Conservation (phyloP, 805 yeast genomes). For the Candida chilensis region DNA sequence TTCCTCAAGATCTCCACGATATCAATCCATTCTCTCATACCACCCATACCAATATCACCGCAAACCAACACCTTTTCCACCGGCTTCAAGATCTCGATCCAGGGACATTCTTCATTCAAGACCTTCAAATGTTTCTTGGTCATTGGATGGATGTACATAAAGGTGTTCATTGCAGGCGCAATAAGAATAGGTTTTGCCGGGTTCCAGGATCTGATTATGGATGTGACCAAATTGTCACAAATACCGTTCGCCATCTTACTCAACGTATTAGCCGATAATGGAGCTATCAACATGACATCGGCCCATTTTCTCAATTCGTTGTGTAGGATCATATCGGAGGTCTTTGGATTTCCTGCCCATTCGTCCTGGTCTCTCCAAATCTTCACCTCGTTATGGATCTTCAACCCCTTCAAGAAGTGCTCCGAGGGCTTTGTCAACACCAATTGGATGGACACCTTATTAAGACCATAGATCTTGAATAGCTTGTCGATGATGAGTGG, state of each 20-base stretch:
- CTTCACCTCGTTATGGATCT: conserved; percentile 58
- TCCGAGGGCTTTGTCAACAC: conserved; percentile 82
- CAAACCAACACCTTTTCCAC: conserved; percentile 37
- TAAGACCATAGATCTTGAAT: conserved; percentile 67
- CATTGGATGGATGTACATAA: conserved; percentile 37
- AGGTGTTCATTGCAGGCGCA: conserved; percentile 40
- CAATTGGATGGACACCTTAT: conserved; percentile 70
- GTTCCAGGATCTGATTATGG: conserved; percentile 32
- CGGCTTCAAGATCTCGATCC: conserved; percentile 32
- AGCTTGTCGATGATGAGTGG: conserved; percentile 84
- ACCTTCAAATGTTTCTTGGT: conserved; percentile 27
- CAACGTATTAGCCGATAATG: conserved; percentile 33
- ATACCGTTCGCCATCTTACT: conserved; percentile 35
- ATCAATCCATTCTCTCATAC: conserved; percentile 39
- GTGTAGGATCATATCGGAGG: conserved; percentile 23
- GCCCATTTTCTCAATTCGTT: conserved; percentile 38
- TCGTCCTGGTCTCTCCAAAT: conserved; percentile 94
- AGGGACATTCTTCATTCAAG: conserved; percentile 27
- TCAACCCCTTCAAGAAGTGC: conserved; percentile 50
- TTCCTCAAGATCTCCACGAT: conserved; percentile 31
- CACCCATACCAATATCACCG: conserved; percentile 42
- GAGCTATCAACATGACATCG: conserved; percentile 35
- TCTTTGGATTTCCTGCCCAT: too few relatives aligned
- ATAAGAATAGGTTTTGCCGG: conserved; percentile 33
- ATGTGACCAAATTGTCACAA: conserved; percentile 32